Conservation (phyloP, 768 basidiomycete species). For the Lentinula guzmanii region DNA sequence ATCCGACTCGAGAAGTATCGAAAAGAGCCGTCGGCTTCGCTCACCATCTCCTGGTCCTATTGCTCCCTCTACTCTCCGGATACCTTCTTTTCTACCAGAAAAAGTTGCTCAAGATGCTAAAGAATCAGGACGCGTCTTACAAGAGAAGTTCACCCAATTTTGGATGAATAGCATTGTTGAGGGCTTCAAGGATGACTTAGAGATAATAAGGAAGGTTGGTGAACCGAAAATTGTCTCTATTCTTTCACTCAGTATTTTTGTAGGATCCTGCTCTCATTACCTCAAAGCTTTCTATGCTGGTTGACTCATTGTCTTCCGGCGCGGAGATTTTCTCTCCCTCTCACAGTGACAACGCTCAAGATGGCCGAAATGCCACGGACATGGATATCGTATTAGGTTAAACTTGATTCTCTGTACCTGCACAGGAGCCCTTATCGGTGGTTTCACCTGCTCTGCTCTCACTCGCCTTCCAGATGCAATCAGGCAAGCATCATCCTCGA, state of each 20-base stretch:
- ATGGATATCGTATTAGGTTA: background rate
- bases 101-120: conserved; percentile 20
- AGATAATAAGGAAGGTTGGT: conserved; percentile 72
- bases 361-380: background rate
- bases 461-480: too few species aligned
- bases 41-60: conserved; percentile 37
- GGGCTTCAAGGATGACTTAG: conserved; percentile 80
- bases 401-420: background rate
- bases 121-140: conserved; percentile 47
- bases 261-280: conserved; percentile 63
- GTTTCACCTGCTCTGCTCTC: too few species aligned
- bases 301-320: conserved; percentile 78
- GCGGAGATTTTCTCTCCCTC: conserved; percentile 63
- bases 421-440: too few species aligned
- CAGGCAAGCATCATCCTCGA: too few species aligned
- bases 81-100: conserved; percentile 56
- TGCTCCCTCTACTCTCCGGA: conserved; percentile 31
- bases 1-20: conserved; percentile 3
- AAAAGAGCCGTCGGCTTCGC: conserved; percentile 13
- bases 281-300: conserved; percentile 65
- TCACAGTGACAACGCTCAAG: conserved; percentile 7
- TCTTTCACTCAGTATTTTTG: background rate
- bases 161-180: conserved; percentile 85
- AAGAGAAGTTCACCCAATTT: conserved; percentile 70
- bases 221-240: background rate